Evolutionary conservation across 2,329 filamentous ascomycete species (phyloP), one percentile per base, ranked within the genome.

Genomic region (Rhinocladiella mackenziei): DNA sequence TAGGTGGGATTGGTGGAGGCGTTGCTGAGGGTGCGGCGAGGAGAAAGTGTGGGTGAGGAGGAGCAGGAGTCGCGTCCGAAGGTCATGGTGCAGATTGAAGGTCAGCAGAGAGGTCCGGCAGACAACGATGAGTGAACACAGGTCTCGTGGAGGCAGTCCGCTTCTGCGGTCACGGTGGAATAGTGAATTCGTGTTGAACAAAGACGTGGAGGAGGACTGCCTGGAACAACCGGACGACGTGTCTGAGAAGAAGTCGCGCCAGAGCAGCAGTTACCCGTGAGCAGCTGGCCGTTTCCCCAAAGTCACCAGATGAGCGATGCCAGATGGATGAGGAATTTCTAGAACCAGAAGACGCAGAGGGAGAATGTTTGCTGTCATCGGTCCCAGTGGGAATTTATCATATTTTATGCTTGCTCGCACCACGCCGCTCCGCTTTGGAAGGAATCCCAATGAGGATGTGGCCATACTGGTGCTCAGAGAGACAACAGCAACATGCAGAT

Each of bases 261-360:
- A 22, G 26, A 42, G 40, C 47, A 51, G 48, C 51, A 46, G 51
- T 48, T 53, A 46, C 51, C 44, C 48, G 32, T 32, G 28, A 3
- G 10, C 17, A 39, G 20, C 20, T 28, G 36, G 25, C 29, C 28
- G 34, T 42, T 47, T 32, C 39, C 32, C 32, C 29, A 34, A 28
- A 23, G 18, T 20, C 7, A n/a, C 22, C 4, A 33, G 30, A 45
- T 33, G 36, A 30, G 25, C 14, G 30, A 34, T 33, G 2, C 14
- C 6, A n/a, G 11, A 43, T 31, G 19, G 22, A 28, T n/a, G n/a
- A n/a, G n/a, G 22, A 37, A 8, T 33, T 30, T n/a, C n/a, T n/a
- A n/a, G n/a, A n/a, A n/a, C 40, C 19, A 37, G 31, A 38, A 6
- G n/a, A 17, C 14, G 3, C 9, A 28, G 43, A 25, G 32, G n/a